A percentile compares a stretch with the other conserved stretches of the same genome.
Conservation (phyloP, 2,329 filamentous ascomycete species). For the Pseudonectria buxi region DNA sequence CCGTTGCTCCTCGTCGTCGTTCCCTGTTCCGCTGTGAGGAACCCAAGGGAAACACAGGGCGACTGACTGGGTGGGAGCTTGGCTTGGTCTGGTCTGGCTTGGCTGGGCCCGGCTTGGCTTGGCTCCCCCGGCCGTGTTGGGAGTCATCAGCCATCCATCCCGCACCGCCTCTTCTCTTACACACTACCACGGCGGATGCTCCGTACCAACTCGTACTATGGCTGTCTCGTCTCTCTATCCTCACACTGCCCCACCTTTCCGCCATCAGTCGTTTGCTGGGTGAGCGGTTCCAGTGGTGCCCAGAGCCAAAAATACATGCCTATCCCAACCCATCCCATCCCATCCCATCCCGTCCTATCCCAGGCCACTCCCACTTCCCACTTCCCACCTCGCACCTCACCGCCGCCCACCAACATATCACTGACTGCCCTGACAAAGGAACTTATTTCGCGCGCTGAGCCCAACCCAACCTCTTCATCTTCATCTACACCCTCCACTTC, state of each 20-base stretch:
- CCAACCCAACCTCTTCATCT: conserved; percentile 18
- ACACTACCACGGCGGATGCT: too few relatives aligned
- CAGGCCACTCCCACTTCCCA: conserved; percentile 1
- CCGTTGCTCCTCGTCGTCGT: too few relatives aligned
- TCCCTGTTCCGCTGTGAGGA: too few relatives aligned
- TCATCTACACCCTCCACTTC: conserved; percentile 15
- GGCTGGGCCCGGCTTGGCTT: conserved; percentile 8
- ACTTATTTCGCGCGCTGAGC: conserved; percentile 23
- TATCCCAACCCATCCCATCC: conserved; percentile 11
- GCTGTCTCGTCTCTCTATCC: too few relatives aligned
- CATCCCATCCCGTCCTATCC: conserved; percentile 3
- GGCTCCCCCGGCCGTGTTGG: conserved; percentile 8
- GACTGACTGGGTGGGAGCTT: too few relatives aligned
- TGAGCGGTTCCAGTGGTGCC: background rate
- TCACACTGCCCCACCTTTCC: background rate
- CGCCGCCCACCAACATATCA: conserved; percentile 22
- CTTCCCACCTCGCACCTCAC: conserved; percentile 11
- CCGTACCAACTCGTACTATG: too few relatives aligned
- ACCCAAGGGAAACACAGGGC: too few relatives aligned
- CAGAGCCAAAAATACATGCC: conserved; percentile 8
- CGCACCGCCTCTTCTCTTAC: too few relatives aligned
- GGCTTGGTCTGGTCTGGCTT: conserved; percentile 7
- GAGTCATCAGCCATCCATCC: too few relatives aligned
- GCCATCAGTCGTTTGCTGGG: background rate
- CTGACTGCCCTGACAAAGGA: conserved; percentile 18